A percentile compares a stretch with the other conserved stretches of the same genome.
phyloP scores from a whole-genome alignment of 2,329 filamentous ascomycete genomes.

The Lizonia empirigonia region DNA sequence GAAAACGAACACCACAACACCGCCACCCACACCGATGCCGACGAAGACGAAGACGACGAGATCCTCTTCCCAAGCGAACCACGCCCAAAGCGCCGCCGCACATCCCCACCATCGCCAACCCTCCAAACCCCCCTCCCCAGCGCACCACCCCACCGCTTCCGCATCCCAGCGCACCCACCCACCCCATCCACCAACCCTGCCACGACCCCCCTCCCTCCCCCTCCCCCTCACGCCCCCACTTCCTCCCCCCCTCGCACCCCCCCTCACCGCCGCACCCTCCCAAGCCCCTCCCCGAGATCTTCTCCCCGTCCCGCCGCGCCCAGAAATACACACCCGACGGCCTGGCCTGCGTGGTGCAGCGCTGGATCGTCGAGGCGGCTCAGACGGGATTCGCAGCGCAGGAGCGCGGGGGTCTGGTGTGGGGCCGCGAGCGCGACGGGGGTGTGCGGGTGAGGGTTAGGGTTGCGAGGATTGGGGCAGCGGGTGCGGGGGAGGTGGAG shows the following conservation, averaged over 20 bases:
- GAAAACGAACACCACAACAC: constrained; percentile 7
- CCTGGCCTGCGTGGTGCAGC: constrained; percentile 55
- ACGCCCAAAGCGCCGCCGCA: constrained; percentile 36
- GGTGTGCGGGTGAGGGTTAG: constrained; percentile 31
- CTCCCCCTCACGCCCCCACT: constrained; percentile 41
- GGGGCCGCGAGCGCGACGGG: constrained; percentile 31
- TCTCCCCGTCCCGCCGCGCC: constrained; percentile 59
- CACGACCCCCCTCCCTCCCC: background rate
- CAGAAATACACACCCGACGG: constrained; percentile 58
- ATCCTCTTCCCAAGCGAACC: constrained; percentile 31
- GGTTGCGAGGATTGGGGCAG: constrained; percentile 4
- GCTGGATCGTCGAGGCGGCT: constrained; percentile 57
- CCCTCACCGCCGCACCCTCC: constrained; percentile 32
- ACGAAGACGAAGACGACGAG: constrained; percentile 28
- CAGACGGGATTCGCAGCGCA: constrained; percentile 22
- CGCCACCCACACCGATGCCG: background rate
- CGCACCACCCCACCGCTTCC: constrained; percentile 35
- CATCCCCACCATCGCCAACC: constrained; percentile 8
- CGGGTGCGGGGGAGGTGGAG: constrained; percentile 17
- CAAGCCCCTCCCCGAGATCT: constrained; percentile 57
- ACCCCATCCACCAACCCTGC: constrained; percentile 4
- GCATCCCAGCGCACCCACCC: constrained; percentile 20
- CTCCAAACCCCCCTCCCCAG: background rate
- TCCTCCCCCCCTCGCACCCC: constrained; percentile 45
- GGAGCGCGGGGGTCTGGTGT: constrained; percentile 14